Conservation (phyloP, 352 stramenopile species). For the Phytophthora multivora region DNA sequence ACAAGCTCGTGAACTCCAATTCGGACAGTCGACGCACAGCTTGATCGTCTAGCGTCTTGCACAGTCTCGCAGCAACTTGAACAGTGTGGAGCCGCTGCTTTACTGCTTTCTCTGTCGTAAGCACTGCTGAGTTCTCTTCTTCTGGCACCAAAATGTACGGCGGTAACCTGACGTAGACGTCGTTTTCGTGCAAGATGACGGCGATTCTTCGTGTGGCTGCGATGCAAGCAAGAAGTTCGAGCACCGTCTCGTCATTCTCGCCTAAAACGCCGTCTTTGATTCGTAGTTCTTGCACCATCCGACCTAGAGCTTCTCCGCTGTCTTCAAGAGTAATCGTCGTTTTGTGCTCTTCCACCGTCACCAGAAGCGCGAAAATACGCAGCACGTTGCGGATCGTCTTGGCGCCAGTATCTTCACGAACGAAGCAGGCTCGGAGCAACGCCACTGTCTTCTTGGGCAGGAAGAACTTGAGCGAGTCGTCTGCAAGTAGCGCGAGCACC, state of each 20-base stretch:
- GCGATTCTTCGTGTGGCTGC: slow-evolving; percentile 49
- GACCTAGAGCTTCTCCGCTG: slow-evolving; percentile 52
- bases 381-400: slow-evolving; percentile 77
- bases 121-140: neutral
- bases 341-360: slow-evolving; percentile 78
- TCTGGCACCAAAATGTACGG: slow-evolving; percentile 40
- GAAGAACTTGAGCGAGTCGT: slow-evolving; percentile 85
- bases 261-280: slow-evolving; percentile 29
- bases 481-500: slow-evolving; percentile 60
- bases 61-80: slow-evolving; percentile 35
- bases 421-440: slow-evolving; percentile 62
- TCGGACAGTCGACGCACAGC: slow-evolving; percentile 43
- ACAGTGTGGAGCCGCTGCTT: slow-evolving; percentile 22
- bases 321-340: slow-evolving; percentile 73
- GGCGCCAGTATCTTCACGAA: slow-evolving; percentile 34
- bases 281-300: slow-evolving; percentile 58
- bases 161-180: slow-evolving; percentile 48
- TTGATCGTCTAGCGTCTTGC: slow-evolving; percentile 36
- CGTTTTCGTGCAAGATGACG: slow-evolving; percentile 58
- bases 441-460: slow-evolving; percentile 79
- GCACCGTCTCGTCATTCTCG: slow-evolving; percentile 48
- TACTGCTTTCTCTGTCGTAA: neutral
- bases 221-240: slow-evolving; percentile 49
- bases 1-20: slow-evolving; percentile 42
- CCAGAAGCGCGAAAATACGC: slow-evolving; percentile 56